Percentiles rank a stretch among this genome's conserved stretches.
Conservation (phyloP, 768 basidiomycete genomes). For the Lactifluus pinguis region DNA sequence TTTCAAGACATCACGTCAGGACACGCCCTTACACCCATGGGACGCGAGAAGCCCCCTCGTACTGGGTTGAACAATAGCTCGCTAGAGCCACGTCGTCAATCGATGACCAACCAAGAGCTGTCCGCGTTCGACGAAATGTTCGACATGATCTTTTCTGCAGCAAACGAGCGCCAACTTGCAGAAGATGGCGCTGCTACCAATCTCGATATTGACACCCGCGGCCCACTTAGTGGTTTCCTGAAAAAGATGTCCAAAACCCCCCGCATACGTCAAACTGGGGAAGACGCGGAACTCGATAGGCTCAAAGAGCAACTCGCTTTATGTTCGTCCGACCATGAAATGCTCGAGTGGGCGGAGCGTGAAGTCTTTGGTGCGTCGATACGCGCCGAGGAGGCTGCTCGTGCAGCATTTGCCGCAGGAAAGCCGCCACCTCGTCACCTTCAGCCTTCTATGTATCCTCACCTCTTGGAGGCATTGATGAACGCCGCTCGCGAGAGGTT, state of each 20-base stretch:
- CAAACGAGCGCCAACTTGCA: slow-evolving; percentile 28
- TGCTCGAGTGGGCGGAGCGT: slow-evolving; percentile 63
- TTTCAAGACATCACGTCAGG: slow-evolving; percentile 36
- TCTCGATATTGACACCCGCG: slow-evolving; percentile 11
- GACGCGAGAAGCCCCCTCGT: slow-evolving; percentile 4
- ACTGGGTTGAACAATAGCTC: slow-evolving; percentile 1
- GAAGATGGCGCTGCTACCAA: slow-evolving; percentile 1
- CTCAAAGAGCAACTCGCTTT: slow-evolving; percentile 67
- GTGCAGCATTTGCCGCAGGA: slow-evolving; percentile 28
- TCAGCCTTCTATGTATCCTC: slow-evolving; percentile 62
- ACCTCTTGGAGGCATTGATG: slow-evolving; percentile 72
- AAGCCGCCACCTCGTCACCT: slow-evolving; percentile 21
- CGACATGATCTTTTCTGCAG: slow-evolving; percentile 51
- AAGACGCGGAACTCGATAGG: slow-evolving; percentile 44
- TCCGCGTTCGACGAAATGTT: slow-evolving; percentile 67
- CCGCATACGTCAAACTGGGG: neutral
- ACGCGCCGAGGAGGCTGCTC: slow-evolving; percentile 40
- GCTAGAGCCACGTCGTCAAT: slow-evolving; percentile 33
- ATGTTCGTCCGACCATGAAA: slow-evolving; percentile 56
- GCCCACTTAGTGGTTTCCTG: slow-evolving; percentile 32
- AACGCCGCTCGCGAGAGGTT: slow-evolving; percentile 69
- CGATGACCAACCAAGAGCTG: slow-evolving; percentile 62
- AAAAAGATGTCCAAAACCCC: slow-evolving; percentile 47
- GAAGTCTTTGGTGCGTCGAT: slow-evolving; percentile 59
- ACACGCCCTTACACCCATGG: slow-evolving; percentile 17